phyloP scores from a whole-genome alignment of 179 eudicot species.

The Gypsophila paniculata region DNA sequence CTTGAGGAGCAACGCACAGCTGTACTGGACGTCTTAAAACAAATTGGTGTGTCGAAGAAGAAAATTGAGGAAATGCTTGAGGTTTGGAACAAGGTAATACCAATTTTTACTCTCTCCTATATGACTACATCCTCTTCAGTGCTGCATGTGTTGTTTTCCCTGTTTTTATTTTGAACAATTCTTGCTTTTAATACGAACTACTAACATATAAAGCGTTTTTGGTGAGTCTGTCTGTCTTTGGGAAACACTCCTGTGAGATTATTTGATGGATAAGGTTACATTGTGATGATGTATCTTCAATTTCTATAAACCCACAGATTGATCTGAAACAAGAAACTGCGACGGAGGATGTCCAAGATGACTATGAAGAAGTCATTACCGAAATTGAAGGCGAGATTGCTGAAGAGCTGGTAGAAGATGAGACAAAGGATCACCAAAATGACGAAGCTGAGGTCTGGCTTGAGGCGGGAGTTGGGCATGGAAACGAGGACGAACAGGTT shows the following conservation, averaged over 20 bases:
- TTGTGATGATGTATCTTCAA: neutral
- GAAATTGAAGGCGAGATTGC: slow-evolving; percentile 27
- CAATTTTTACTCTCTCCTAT: neutral
- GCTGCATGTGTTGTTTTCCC: neutral
- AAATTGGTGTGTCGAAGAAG: slow-evolving; percentile 77
- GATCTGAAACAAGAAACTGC: slow-evolving; percentile 51
- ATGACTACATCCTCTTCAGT: neutral
- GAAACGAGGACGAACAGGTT: slow-evolving; percentile 32
- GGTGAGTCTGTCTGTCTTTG: neutral
- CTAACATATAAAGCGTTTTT: neutral
- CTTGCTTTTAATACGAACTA: neutral
- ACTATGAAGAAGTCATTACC: slow-evolving; percentile 22
- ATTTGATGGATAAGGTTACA: too few relatives aligned
- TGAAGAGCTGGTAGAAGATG: slow-evolving; percentile 28
- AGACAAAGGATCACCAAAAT: slow-evolving; percentile 28
- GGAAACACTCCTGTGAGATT: neutral
- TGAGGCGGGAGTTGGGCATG: slow-evolving; percentile 27
- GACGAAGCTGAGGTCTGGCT: slow-evolving; percentile 46
- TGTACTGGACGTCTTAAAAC: slow-evolving; percentile 78
- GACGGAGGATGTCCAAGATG: slow-evolving; percentile 24
- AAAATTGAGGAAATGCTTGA: slow-evolving; percentile 85
- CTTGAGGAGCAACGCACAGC: slow-evolving; percentile 67
- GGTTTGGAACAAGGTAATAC: slow-evolving; percentile 89
- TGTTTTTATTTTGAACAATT: neutral
- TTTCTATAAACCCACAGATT: slow-evolving; percentile 39